A percentile compares a stretch with the other conserved stretches of the same genome.
These are phyloP conservation scores for Gossypium raimondii DNA, from an alignment of 345 rosid species.

Conservation along the genomic window DNA sequence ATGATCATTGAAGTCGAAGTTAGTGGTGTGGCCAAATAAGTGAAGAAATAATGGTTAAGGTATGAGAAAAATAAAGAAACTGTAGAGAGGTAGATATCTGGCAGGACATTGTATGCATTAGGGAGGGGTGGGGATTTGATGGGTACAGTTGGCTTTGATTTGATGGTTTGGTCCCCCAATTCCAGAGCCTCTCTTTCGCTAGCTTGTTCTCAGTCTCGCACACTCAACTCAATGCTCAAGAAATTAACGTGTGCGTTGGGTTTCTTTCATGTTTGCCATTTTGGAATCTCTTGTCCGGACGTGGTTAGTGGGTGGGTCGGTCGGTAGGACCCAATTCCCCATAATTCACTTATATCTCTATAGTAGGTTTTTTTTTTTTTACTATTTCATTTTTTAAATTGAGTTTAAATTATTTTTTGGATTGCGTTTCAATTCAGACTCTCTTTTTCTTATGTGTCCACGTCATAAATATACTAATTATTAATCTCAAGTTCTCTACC, in stretches of 20 bases:
- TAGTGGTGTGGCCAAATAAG: neutral
- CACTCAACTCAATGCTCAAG: neutral
- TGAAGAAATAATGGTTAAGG: neutral
- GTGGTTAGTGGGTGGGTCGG: neutral
- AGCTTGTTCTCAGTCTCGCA: neutral
- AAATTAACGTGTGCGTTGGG: constrained; percentile 34
- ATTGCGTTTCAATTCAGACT: too few relatives aligned
- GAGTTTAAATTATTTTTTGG: too few relatives aligned
- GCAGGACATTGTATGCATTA: constrained; percentile 20
- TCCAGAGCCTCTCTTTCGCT: neutral
- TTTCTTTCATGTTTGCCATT: constrained; percentile 40
- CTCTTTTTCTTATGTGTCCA: too few relatives aligned
- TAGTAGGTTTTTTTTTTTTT: too few relatives aligned
- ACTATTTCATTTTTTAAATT: too few relatives aligned
- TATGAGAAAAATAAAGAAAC: neutral
- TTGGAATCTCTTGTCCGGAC: constrained; percentile 36
- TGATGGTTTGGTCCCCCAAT: constrained; percentile 34
- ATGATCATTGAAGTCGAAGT: neutral
- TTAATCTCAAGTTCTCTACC: too few relatives aligned
- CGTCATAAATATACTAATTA: too few relatives aligned
- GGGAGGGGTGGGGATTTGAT: constrained; percentile 21
- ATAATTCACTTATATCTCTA: neutral
- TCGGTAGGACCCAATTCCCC: neutral
- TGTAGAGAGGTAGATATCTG: constrained; percentile 19
- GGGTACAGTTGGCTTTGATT: constrained; percentile 29